These are phyloP conservation scores for Xylaria sp. DNA, from an alignment of 2,329 filamentous ascomycete genomes.

Conservation along the genomic window DNA sequence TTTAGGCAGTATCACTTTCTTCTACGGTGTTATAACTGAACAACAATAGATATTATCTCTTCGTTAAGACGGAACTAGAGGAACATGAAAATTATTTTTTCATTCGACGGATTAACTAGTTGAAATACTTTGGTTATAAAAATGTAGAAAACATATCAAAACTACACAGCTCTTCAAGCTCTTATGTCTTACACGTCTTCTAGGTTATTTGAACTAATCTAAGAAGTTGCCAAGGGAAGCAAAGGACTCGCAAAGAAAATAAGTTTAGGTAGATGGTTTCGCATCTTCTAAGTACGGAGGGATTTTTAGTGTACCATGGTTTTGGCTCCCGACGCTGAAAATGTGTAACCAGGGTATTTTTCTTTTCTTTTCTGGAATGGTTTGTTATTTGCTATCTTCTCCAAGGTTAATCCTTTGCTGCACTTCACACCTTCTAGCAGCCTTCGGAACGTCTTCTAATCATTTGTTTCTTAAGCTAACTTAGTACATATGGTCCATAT, in stretches of 20 bases:
- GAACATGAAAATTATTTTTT: not conserved
- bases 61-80: not conserved
- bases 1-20: not conserved
- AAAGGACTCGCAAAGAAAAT: no score
- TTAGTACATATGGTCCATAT: conserved; percentile 28
- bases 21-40: not conserved
- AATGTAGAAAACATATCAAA: not conserved
- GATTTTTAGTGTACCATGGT: not conserved
- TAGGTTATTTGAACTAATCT: not conserved
- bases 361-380: not conserved
- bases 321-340: not conserved
- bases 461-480: not conserved
- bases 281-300: not conserved
- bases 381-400: conserved; percentile 22
- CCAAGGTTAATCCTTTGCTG: conserved; percentile 5
- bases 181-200: not conserved
- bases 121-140: not conserved
- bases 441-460: not conserved
- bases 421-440: conserved; percentile 1
- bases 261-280: not conserved
- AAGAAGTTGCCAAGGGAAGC: not conserved
- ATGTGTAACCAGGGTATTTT: not conserved
- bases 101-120: no score
- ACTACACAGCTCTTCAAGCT: not conserved
- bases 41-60: not conserved